Evolutionary conservation across 257 asterid genomes (phyloP).

Genomic region (Datura wrightii): DNA sequence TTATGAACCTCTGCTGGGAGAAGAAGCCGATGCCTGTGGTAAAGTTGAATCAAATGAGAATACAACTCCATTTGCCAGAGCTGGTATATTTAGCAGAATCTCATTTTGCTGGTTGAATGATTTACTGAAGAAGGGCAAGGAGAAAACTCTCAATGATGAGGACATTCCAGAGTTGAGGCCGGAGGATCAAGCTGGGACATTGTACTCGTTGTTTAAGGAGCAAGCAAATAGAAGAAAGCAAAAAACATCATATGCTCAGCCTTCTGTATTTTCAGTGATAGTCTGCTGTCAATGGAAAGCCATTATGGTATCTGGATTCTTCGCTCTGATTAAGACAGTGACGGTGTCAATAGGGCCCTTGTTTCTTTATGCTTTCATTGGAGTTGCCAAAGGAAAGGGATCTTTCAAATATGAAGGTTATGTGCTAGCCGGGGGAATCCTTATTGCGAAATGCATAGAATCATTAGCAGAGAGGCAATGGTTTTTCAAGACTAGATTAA

Average conservation of each 20-base stretch:
- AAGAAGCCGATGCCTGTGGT: conserved; percentile 3
- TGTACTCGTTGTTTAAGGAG: conserved; percentile 40
- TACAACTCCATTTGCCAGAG: conserved; percentile 40
- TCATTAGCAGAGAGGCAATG: conserved; percentile 52
- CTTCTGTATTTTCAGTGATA: conserved; percentile 35
- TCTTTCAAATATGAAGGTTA: conserved; percentile 41
- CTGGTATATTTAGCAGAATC: conserved; percentile 38
- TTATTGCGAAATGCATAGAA: conserved; percentile 45
- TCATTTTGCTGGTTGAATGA: conserved; percentile 48
- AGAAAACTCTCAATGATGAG: conserved; percentile 34
- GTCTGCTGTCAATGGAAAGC: conserved; percentile 41
- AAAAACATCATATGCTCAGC: not conserved
- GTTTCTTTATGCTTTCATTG: conserved; percentile 48
- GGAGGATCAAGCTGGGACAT: conserved; percentile 40
- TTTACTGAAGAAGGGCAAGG: conserved; percentile 44
- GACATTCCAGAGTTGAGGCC: conserved; percentile 44
- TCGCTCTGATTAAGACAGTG: conserved; percentile 39
- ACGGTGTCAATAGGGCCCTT: conserved; percentile 45
- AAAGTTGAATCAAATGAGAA: not conserved
- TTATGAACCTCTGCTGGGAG: conserved; percentile 34
- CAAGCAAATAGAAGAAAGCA: conserved; percentile 22
- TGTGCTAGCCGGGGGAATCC: conserved; percentile 36
- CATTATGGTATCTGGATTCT: conserved; percentile 44
- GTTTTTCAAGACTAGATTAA: conserved; percentile 44
- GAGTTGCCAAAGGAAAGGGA: conserved; percentile 40